Evolutionary conservation across 1,284 basidiomycete genomes (phyloP).

Genomic region (Leccinum solheimii): DNA sequence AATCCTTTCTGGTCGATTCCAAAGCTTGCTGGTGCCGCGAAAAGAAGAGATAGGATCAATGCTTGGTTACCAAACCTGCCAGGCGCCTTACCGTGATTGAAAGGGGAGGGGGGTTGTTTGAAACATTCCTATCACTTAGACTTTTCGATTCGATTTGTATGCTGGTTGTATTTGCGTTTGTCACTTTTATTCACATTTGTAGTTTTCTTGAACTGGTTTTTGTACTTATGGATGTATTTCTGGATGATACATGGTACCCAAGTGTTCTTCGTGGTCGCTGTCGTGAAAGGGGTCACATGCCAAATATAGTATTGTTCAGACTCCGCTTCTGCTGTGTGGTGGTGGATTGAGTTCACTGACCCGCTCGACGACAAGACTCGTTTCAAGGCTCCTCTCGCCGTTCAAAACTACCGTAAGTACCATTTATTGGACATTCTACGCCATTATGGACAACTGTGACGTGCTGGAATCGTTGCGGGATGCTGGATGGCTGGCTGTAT

Average conservation of each 20-base stretch:
- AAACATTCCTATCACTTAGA: neutral
- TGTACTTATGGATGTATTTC: neutral
- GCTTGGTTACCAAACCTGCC: constrained; percentile 1
- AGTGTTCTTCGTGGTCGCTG: too few relatives aligned
- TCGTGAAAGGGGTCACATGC: constrained; percentile 12
- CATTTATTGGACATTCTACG: too few relatives aligned
- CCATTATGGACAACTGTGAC: too few relatives aligned
- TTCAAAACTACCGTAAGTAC: too few relatives aligned
- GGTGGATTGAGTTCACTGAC: constrained; percentile 22
- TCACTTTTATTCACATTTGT: neutral
- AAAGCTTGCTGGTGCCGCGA: neutral
- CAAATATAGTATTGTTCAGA: constrained; percentile 15
- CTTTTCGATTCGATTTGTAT: constrained; percentile 13
- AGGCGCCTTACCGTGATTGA: constrained; percentile 15
- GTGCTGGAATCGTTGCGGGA: neutral
- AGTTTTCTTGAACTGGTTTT: neutral
- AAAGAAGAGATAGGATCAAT: neutral
- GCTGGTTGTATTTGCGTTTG: neutral
- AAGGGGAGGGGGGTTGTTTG: neutral
- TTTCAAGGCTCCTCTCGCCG: constrained; percentile 2
- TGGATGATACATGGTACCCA: neutral
- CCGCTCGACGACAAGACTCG: constrained; percentile 18
- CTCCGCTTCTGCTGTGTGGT: constrained; percentile 20
- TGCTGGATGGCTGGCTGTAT: too few relatives aligned
- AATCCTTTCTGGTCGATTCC: neutral